Conservation (phyloP, 2,329 filamentous ascomycete genomes). For the Emericellopsis atlantica region DNA sequence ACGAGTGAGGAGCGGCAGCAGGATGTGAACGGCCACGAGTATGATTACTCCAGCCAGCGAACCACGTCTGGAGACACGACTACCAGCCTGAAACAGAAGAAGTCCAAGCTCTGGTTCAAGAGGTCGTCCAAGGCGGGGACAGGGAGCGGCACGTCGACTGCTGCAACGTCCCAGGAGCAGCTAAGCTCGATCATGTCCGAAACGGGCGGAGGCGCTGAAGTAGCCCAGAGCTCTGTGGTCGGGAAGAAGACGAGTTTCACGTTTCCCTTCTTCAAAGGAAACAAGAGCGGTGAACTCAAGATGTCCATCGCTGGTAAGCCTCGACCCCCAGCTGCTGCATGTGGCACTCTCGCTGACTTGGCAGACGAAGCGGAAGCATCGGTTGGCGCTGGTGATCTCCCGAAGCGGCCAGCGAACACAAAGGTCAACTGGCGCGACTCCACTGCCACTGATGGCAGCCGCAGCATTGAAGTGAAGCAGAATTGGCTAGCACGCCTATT, state of each 20-base stretch:
- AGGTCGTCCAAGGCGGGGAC: constrained; percentile 26
- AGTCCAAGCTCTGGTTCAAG: constrained; percentile 39
- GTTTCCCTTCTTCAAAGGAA: constrained; percentile 42
- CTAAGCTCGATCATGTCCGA: background rate
- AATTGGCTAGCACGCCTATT: constrained; percentile 87
- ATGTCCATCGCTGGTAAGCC: constrained; percentile 32
- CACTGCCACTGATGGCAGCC: constrained; percentile 10
- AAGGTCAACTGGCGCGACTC: constrained; percentile 2
- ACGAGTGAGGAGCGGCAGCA: constrained; percentile 5
- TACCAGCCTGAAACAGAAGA: constrained; percentile 19
- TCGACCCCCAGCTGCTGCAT: no score
- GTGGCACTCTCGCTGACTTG: no score
- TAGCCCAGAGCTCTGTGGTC: constrained; percentile 1
- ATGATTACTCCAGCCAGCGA: no score
- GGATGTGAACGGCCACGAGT: background rate
- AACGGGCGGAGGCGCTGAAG: constrained; percentile 1
- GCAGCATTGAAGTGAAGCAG: constrained; percentile 54
- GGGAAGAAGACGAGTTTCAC: constrained; percentile 40
- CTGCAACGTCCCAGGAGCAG: constrained; percentile 3
- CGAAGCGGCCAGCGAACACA: background rate
- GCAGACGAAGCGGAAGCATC: background rate
- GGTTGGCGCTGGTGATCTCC: background rate
- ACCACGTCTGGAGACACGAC: no score
- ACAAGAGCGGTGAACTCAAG: constrained; percentile 26
- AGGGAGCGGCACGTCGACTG: constrained; percentile 2